A percentile compares a stretch with the other conserved stretches of the same genome.
Conservation (phyloP, 176 grass and related monocot species). For the Canna indica region DNA sequence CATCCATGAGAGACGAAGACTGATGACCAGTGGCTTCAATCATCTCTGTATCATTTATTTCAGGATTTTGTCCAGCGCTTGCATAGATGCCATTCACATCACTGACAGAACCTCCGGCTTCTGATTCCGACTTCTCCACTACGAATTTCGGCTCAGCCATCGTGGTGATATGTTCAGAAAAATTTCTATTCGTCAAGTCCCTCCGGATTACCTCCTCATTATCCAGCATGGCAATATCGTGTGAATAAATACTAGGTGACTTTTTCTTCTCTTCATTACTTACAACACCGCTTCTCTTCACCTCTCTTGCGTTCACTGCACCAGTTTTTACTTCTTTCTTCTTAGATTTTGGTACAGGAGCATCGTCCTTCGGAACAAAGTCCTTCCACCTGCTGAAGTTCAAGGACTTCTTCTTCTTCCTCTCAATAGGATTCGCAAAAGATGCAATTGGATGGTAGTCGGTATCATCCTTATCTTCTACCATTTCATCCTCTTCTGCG, state of each 20-base stretch:
- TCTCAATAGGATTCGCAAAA: conserved; percentile 36
- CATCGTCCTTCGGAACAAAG: conserved; percentile 20
- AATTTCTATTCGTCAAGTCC: not conserved
- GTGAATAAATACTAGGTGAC: conserved; percentile 8
- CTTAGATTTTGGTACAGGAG: conserved; percentile 10
- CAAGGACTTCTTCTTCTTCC: conserved; percentile 76
- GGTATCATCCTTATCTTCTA: conserved; percentile 41
- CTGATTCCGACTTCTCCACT: not conserved
- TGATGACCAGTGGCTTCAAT: not conserved
- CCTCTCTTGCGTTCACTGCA: conserved; percentile 12
- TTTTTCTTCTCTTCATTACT: not conserved
- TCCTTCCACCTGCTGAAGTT: conserved; percentile 73
- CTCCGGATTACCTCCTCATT: not conserved
- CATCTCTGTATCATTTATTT: not conserved
- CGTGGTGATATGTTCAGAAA: not conserved
- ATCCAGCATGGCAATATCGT: conserved; percentile 14
- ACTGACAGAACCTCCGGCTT: not conserved
- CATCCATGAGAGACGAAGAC: conserved; percentile 30
- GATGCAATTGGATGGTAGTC: conserved; percentile 26
- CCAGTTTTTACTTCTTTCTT: conserved; percentile 28
- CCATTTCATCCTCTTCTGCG: conserved; percentile 27
- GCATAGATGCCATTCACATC: too few species aligned
- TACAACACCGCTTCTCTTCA: not conserved
- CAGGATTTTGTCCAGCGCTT: not conserved
- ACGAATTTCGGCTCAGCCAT: not conserved